phyloP scores from a whole-genome alignment of 371 early-diverging fungal genomes.

The Mortierella sp. region DNA sequence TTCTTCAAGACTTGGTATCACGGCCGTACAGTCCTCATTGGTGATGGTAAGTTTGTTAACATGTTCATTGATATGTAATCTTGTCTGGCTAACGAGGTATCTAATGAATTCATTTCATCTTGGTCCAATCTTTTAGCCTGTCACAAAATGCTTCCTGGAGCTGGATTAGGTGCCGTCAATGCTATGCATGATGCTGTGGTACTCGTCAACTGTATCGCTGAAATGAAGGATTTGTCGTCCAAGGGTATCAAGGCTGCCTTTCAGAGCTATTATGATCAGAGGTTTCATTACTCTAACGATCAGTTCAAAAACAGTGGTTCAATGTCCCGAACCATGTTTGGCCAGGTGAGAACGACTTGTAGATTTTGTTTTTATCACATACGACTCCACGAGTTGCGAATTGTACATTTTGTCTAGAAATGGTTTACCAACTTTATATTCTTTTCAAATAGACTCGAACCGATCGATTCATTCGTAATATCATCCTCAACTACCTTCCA shows the following conservation, averaged over 20 bases:
- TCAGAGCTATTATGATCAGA: not conserved
- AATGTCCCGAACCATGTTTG: slow-evolving; percentile 1
- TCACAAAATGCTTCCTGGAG: slow-evolving; percentile 22
- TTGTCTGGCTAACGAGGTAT: not conserved
- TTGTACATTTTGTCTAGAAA: no score
- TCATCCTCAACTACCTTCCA: slow-evolving; percentile 22
- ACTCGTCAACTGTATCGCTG: not conserved
- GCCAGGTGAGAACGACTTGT: slow-evolving; percentile 12
- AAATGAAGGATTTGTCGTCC: not conserved
- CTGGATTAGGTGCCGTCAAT: slow-evolving; percentile 6
- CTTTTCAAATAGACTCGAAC: slow-evolving; percentile 7
- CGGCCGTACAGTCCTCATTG: slow-evolving; percentile 10
- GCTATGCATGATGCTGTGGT: slow-evolving; percentile 11
- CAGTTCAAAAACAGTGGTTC: slow-evolving; percentile 10
- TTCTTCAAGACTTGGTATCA: slow-evolving; percentile 9
- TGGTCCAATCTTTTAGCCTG: slow-evolving; percentile 5
- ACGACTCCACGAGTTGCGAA: no score
- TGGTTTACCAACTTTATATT: not conserved
- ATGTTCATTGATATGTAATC: no score
- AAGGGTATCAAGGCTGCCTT: not conserved
- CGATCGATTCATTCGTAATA: slow-evolving; percentile 9
- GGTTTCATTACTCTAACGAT: not conserved
- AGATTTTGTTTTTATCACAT: no score
- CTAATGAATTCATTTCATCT: not conserved
- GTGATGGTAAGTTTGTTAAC: slow-evolving; percentile 6